Conservation (phyloP, 2,329 filamentous ascomycete species). For the Tolypocladium capitatum region DNA sequence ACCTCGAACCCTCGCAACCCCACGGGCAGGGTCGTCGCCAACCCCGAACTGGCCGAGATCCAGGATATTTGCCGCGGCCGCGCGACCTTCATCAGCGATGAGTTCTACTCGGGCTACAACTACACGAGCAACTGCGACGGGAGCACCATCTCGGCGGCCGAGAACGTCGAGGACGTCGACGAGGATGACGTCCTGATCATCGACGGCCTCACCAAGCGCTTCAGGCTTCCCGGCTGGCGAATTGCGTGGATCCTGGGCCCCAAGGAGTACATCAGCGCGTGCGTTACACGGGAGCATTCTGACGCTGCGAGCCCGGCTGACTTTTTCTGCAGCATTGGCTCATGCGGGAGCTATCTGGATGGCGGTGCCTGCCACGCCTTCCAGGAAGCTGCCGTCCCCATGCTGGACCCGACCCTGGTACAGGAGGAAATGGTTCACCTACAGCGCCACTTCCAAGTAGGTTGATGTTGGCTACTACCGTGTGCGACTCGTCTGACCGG, state of each 20-base stretch:
- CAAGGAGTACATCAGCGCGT: slow-evolving; percentile 89
- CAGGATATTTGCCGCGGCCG: slow-evolving; percentile 86
- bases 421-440: slow-evolving; percentile 77
- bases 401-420: slow-evolving; percentile 80
- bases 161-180: slow-evolving; percentile 82
- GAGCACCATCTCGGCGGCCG: slow-evolving; percentile 73
- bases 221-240: slow-evolving; percentile 90
- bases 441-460: slow-evolving; percentile 67
- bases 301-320: neutral
- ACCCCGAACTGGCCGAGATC: slow-evolving; percentile 76
- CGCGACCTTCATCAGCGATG: slow-evolving; percentile 86
- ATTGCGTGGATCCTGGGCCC: slow-evolving; percentile 94
- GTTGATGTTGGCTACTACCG: slow-evolving; percentile 6
- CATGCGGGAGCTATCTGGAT: slow-evolving; percentile 86
- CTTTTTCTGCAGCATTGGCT: slow-evolving; percentile 47
- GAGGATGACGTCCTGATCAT: slow-evolving; percentile 87
- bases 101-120: slow-evolving; percentile 95
- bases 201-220: slow-evolving; percentile 91
- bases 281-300: slow-evolving; percentile 11
- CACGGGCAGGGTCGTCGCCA: slow-evolving; percentile 74
- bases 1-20: slow-evolving; percentile 95
- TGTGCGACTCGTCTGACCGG: neutral
- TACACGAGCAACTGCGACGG: slow-evolving; percentile 90
- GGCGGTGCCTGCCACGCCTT: slow-evolving; percentile 91
- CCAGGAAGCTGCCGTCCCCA: slow-evolving; percentile 82